These are phyloP conservation scores for Starmerella vitae DNA, from an alignment of 805 yeast genomes.

Conservation along the genomic window DNA sequence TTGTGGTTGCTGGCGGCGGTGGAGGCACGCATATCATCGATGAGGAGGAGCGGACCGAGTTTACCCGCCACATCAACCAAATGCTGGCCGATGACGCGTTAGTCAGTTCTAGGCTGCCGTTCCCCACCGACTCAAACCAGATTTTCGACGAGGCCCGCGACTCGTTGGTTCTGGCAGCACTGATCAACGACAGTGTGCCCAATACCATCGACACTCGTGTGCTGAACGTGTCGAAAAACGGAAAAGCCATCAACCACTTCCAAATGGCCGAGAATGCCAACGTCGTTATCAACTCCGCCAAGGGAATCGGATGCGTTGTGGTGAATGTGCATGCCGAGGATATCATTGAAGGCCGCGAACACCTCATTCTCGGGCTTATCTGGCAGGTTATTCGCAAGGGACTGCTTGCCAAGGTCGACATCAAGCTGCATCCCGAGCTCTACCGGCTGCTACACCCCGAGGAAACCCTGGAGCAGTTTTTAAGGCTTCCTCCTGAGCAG, in stretches of 20 bases:
- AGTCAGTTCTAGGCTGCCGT: slow-evolving; percentile 72
- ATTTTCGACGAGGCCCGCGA: slow-evolving; percentile 93
- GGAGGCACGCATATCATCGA: slow-evolving; percentile 94
- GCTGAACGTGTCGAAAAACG: slow-evolving; percentile 70
- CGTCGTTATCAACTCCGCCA: slow-evolving; percentile 94
- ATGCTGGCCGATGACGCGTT: slow-evolving; percentile 81
- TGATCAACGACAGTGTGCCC: slow-evolving; percentile 94
- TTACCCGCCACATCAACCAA: slow-evolving; percentile 88
- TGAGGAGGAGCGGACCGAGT: slow-evolving; percentile 92
- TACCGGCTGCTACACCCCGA: slow-evolving; percentile 90
- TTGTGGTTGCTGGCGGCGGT: slow-evolving; percentile 74
- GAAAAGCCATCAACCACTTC: slow-evolving; percentile 76
- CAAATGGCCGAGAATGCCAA: slow-evolving; percentile 95
- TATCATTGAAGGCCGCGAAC: slow-evolving; percentile 93
- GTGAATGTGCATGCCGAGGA: slow-evolving; percentile 94
- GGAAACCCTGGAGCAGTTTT: slow-evolving; percentile 91
- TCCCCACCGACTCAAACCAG: slow-evolving; percentile 88
- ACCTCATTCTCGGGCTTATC: slow-evolving; percentile 81
- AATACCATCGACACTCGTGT: slow-evolving; percentile 98
- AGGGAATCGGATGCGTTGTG: slow-evolving; percentile 96
- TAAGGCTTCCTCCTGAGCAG: slow-evolving; percentile 95
- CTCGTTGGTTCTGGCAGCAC: slow-evolving; percentile 81
- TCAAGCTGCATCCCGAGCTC: slow-evolving; percentile 89
- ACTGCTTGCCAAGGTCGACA: slow-evolving; percentile 83
- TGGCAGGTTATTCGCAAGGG: slow-evolving; percentile 99